Evolutionary conservation across 2,329 filamentous ascomycete species (phyloP), one percentile per base, ranked within the genome.

Genomic region (Aureobasidium sp.): DNA sequence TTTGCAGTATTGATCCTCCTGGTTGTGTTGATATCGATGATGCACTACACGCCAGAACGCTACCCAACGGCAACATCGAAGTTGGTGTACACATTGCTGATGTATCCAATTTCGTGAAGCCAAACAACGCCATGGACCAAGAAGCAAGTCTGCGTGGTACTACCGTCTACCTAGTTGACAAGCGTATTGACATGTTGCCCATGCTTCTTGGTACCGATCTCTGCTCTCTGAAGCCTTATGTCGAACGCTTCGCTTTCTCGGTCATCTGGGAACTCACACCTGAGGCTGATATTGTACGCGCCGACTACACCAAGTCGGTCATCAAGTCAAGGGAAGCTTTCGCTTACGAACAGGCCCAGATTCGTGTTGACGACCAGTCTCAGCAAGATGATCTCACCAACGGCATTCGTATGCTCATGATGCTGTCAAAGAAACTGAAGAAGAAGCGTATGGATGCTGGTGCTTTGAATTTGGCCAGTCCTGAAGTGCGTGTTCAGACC

Each of bases 21-120:
- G 92, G 92, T 2, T 99, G 94, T 75, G 93, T 97, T 70, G 94
- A 99, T 78, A 99, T 99, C 63, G 94, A 99, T 69, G 95, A 99
- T 75, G 94, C 94, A 21, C 83, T 99, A 7, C 95, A 99, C 74
- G 92, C 94, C 7, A 83, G 86, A 64, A 81, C 83, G 55, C 78
- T 99, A 27, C 87, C 91, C 0, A 97, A 97, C 69, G 94, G 95
- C 47, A 97, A 97, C 73, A 92, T 86, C 66, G 91, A 97, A 74
- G 91, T 99, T 10, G 94, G 94, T 65, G 94, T 99, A 16, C 95
- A 99, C 75, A 99, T 99, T 74, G 95, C 94, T 32, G 94, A 99
- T 74, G 94, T 99, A n/a, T 97, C 94, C 10, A 89, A 99, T 76
- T 99, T 99, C 71, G 94, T 99, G 69, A 96, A 94, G 76, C 92